Conservation (phyloP, 179 eudicot species). For the Beta lomatogona region DNA sequence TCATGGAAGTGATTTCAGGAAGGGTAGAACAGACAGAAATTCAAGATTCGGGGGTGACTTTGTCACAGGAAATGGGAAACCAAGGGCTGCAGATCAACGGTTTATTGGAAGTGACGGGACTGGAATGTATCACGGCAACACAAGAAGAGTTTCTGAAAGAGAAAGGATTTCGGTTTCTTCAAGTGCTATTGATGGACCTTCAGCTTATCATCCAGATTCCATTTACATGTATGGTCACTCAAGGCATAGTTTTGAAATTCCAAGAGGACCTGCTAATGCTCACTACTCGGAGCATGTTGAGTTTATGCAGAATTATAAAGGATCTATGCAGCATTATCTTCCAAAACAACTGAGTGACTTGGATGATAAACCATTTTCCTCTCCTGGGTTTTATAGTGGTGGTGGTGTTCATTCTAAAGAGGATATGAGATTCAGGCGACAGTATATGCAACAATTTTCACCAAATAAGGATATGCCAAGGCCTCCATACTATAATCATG, state of each 20-base stretch:
- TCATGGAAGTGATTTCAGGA: conserved; percentile 21
- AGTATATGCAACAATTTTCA: conserved; percentile 33
- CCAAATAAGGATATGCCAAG: conserved; percentile 30
- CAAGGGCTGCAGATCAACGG: conserved; percentile 37
- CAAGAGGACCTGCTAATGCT: conserved; percentile 40
- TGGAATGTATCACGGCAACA: conserved; percentile 18
- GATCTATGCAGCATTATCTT: conserved; percentile 38
- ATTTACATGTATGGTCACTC: conserved; percentile 41
- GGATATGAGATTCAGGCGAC: conserved; percentile 21
- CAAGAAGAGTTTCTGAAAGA: conserved; percentile 21
- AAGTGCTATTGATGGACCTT: conserved; percentile 47
- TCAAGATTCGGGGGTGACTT: conserved; percentile 33
- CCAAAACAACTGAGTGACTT: conserved; percentile 42
- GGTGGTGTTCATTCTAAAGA: conserved; percentile 38
- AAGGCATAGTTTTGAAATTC: conserved; percentile 33
- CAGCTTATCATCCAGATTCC: conserved; percentile 36
- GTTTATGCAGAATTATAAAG: conserved; percentile 63
- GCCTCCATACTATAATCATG: conserved; percentile 30
- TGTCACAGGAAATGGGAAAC: conserved; percentile 31
- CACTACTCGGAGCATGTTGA: conserved; percentile 60
- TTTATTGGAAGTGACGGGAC: conserved; percentile 29
- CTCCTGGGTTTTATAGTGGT: conserved; percentile 32
- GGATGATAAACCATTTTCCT: conserved; percentile 31
- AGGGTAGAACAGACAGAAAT: conserved; percentile 31
- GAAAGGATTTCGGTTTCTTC: conserved; percentile 37